These are phyloP conservation scores for Hypoxylon sp. DNA, from an alignment of 2,329 filamentous ascomycete genomes.

Conservation along the genomic window DNA sequence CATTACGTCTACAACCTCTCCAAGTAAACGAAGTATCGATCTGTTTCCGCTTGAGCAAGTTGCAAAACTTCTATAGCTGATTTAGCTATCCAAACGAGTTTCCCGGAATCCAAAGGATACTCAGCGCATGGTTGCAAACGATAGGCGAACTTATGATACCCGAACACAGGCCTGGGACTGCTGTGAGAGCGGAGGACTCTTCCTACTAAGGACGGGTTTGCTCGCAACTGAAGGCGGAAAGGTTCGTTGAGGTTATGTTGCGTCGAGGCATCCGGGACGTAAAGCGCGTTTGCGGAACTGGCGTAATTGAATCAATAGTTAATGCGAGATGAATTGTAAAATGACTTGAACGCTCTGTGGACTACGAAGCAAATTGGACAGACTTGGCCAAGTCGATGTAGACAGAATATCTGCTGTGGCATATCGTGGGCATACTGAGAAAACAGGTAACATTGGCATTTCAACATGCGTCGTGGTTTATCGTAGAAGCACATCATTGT, in stretches of 20 bases:
- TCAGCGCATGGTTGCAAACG: constrained; percentile 6
- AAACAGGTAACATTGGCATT: not conserved
- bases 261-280: not conserved
- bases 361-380: no score
- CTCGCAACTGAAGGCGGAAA: not conserved
- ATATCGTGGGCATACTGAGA: not conserved
- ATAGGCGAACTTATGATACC: constrained; percentile 30
- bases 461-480: not conserved
- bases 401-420: no score
- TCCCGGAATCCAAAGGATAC: constrained; percentile 1
- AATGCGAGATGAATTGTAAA: constrained; percentile 26
- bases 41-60: constrained; percentile 34
- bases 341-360: no score
- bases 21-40: constrained; percentile 29
- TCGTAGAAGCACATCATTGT: constrained; percentile 8
- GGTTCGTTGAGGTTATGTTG: constrained; percentile 5
- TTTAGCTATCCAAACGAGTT: not conserved
- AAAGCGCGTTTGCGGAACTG: not conserved
- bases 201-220: constrained; percentile 2
- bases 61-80: constrained; percentile 18
- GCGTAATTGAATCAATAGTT: constrained; percentile 22
- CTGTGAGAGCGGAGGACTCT: constrained; percentile 11
- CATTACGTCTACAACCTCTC: constrained; percentile 22
- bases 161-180: constrained; percentile 17
- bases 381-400: no score